These are phyloP conservation scores for Gryganskiella cystojenkinii DNA, from an alignment of 192 early-diverging fungal species.

Conservation along the genomic window DNA sequence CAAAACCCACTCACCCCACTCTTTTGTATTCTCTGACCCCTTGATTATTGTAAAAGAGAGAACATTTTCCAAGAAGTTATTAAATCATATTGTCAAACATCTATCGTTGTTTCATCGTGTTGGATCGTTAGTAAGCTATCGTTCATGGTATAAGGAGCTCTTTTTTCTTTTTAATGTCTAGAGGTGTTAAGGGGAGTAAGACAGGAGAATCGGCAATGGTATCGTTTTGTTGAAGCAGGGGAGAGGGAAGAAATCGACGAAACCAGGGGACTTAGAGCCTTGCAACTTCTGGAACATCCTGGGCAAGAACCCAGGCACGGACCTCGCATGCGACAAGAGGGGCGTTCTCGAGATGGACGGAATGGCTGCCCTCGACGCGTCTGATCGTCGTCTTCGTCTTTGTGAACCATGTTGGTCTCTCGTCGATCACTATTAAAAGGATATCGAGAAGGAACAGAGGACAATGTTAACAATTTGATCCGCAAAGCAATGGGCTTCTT, in stretches of 20 bases:
- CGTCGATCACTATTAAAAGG: constrained; percentile 5
- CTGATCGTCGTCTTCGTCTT: constrained; percentile 15
- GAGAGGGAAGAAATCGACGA: too few relatives aligned
- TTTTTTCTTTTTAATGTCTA: not conserved
- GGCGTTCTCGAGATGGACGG: constrained; percentile 44
- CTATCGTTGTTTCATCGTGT: too few relatives aligned
- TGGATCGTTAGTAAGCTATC: too few relatives aligned
- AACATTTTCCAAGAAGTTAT: too few relatives aligned
- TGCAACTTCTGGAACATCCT: constrained; percentile 13
- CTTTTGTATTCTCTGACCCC: too few relatives aligned
- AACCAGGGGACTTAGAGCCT: constrained; percentile 17
- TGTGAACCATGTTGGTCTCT: constrained; percentile 12
- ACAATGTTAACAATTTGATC: not conserved
- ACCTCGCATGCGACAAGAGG: constrained; percentile 16
- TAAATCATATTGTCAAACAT: too few relatives aligned
- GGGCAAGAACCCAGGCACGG: constrained; percentile 24
- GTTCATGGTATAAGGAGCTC: too few relatives aligned
- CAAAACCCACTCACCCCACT: too few relatives aligned
- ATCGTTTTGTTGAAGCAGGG: not conserved
- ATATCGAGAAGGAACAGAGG: not conserved
- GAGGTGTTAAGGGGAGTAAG: too few relatives aligned
- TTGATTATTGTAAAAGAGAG: too few relatives aligned
- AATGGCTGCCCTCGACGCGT: constrained; percentile 24
- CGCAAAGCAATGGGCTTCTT: not conserved
- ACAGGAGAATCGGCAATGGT: too few relatives aligned